Evolutionary conservation across 768 basidiomycete genomes (phyloP).

Genomic region (Hydnomerulius pinastri): DNA sequence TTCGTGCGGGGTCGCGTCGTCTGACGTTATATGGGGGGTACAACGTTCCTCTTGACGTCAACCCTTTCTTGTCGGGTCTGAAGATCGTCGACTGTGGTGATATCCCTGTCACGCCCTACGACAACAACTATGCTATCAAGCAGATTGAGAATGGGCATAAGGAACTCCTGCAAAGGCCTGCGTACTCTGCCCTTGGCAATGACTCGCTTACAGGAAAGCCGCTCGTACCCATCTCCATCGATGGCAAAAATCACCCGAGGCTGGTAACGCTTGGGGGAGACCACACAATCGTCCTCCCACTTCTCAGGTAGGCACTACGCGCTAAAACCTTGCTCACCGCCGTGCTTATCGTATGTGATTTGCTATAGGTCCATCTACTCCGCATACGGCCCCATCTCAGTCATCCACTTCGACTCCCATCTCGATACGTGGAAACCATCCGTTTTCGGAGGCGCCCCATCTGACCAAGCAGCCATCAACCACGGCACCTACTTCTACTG

Average conservation of each 20-base stretch:
- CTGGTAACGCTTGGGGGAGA: constrained; percentile 87
- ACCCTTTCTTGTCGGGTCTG: constrained; percentile 70
- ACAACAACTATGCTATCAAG: constrained; percentile 70
- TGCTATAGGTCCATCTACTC: constrained; percentile 64
- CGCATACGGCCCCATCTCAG: constrained; percentile 77
- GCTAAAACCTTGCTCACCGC: no score
- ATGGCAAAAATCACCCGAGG: constrained; percentile 77
- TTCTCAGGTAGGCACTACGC: constrained; percentile 39
- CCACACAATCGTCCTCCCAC: constrained; percentile 77
- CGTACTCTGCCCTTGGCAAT: constrained; percentile 64
- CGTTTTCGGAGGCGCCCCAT: constrained; percentile 74
- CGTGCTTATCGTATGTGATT: neutral
- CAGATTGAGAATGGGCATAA: constrained; percentile 78
- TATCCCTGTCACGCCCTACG: constrained; percentile 78
- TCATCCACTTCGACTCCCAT: constrained; percentile 89
- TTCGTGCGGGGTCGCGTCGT: constrained; percentile 76
- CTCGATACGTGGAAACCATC: constrained; percentile 79
- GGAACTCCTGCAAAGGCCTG: constrained; percentile 61
- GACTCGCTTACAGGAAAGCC: constrained; percentile 59
- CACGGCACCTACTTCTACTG: constrained; percentile 93
- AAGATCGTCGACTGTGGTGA: constrained; percentile 78
- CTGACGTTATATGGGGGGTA: constrained; percentile 77
- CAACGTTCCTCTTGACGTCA: constrained; percentile 71
- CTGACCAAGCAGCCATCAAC: constrained; percentile 72
- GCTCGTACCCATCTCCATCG: constrained; percentile 59